These are phyloP conservation scores for Candida methanosorbosa DNA, from an alignment of 805 yeast species.

Conservation along the genomic window DNA sequence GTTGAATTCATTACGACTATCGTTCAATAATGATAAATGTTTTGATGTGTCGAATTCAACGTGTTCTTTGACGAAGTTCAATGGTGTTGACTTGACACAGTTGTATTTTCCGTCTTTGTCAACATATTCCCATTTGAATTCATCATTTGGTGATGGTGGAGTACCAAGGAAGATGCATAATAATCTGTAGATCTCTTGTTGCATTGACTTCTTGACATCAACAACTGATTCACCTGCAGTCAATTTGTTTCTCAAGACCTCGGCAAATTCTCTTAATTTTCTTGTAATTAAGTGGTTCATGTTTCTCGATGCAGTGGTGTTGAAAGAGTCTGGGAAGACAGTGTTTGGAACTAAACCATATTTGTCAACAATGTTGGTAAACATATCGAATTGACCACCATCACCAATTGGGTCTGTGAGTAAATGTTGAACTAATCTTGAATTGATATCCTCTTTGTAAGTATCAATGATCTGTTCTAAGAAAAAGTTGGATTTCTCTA, in stretches of 20 bases:
- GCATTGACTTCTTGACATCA: conserved; percentile 28
- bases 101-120: conserved; percentile 56
- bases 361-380: conserved; percentile 65
- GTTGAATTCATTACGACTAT: conserved; percentile 69
- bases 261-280: conserved; percentile 72
- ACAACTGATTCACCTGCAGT: conserved; percentile 33
- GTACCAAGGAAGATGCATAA: conserved; percentile 64
- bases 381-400: conserved; percentile 88
- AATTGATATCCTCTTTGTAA: conserved; percentile 53
- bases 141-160: conserved; percentile 67
- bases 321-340: conserved; percentile 58
- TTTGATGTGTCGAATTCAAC: conserved; percentile 43
- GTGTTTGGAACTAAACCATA: conserved; percentile 76
- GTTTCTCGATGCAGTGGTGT: conserved; percentile 39
- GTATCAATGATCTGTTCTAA: conserved; percentile 71
- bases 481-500: conserved; percentile 77
- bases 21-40: conserved; percentile 64
- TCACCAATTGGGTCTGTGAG: conserved; percentile 62
- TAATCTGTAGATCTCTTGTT: conserved; percentile 55
- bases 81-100: conserved; percentile 49
- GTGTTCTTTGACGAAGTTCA: conserved; percentile 49
- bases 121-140: conserved; percentile 64
- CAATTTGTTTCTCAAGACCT: conserved; percentile 44
- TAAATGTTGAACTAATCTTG: conserved; percentile 61
- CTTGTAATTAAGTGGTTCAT: conserved; percentile 59